Conservation (phyloP, 768 basidiomycete species). For the Suillus lakei region DNA sequence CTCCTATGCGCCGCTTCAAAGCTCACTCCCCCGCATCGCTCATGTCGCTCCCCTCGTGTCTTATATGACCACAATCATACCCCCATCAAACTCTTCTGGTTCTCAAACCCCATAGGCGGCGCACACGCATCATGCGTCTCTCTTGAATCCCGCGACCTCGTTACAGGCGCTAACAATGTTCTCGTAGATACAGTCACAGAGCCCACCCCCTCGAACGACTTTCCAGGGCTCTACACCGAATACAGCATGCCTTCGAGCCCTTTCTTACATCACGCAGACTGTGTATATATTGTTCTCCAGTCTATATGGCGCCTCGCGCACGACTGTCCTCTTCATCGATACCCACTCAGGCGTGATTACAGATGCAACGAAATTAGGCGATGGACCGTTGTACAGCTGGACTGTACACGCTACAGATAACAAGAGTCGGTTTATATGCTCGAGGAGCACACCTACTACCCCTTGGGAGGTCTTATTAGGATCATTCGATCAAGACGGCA, state of each 20-base stretch:
- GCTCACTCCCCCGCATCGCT: slow-evolving; percentile 47
- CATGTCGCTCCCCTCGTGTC: slow-evolving; percentile 65
- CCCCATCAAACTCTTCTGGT: slow-evolving; percentile 49
- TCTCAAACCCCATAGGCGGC: slow-evolving; percentile 59
- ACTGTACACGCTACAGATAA: slow-evolving; percentile 55
- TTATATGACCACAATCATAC: slow-evolving; percentile 29
- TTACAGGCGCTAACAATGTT: slow-evolving; percentile 15
- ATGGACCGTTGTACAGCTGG: slow-evolving; percentile 50
- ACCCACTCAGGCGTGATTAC: slow-evolving; percentile 43
- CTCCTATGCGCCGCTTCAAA: slow-evolving; percentile 36
- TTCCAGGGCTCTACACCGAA: slow-evolving; percentile 68
- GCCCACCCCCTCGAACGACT: slow-evolving; percentile 35
- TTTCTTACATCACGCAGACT: slow-evolving; percentile 35
- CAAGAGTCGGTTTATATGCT: slow-evolving; percentile 45
- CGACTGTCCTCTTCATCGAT: slow-evolving; percentile 53
- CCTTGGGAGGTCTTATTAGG: slow-evolving; percentile 60
- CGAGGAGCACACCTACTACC: slow-evolving; percentile 51
- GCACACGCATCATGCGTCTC: slow-evolving; percentile 61
- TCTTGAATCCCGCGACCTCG: slow-evolving; percentile 50
- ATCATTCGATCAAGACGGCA: slow-evolving; percentile 31
- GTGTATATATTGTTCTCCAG: slow-evolving; percentile 42
- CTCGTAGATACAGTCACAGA: slow-evolving; percentile 50
- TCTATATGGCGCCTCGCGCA: slow-evolving; percentile 60
- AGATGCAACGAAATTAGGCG: slow-evolving; percentile 28
- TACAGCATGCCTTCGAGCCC: slow-evolving; percentile 49